phyloP scores from a whole-genome alignment of 257 asterid species.

The Penstemon davidsonii region DNA sequence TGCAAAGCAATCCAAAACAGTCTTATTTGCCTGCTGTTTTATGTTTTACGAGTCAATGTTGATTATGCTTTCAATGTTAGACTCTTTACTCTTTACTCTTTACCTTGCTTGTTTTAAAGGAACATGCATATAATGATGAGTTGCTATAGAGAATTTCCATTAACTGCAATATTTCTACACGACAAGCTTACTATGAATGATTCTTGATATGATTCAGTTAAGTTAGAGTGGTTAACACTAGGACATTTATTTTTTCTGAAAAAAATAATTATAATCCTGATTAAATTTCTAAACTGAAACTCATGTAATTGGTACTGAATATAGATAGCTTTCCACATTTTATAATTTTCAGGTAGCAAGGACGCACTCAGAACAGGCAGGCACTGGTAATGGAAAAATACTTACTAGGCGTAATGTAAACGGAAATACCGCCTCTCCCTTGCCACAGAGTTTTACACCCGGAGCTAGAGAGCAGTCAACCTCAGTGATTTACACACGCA shows the following conservation, averaged over 20 bases:
- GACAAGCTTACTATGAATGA: not conserved
- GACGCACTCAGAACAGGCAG: slow-evolving; percentile 56
- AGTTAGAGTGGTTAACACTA: not conserved
- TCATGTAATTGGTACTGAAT: not conserved
- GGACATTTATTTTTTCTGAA: not conserved
- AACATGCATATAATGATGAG: too few species aligned
- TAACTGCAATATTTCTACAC: too few species aligned
- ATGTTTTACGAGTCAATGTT: too few species aligned
- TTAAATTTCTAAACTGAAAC: not conserved
- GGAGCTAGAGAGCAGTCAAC: slow-evolving; percentile 48
- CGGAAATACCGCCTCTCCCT: slow-evolving; percentile 35
- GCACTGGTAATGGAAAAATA: slow-evolving; percentile 32
- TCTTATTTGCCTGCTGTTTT: too few species aligned
- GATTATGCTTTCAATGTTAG: too few species aligned
- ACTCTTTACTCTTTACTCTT: too few species aligned
- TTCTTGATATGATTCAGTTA: not conserved
- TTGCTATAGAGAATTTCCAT: too few species aligned
- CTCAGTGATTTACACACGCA: slow-evolving; percentile 58
- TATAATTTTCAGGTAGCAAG: slow-evolving; percentile 67
- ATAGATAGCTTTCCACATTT: not conserved
- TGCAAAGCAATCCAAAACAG: not conserved
- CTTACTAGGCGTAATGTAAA: slow-evolving; percentile 38
- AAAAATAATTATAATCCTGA: not conserved
- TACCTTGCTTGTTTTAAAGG: too few species aligned
- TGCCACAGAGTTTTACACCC: slow-evolving; percentile 33